phyloP scores from a whole-genome alignment of 2,329 filamentous ascomycete genomes.

The Ceratocystiopsis sp. region DNA sequence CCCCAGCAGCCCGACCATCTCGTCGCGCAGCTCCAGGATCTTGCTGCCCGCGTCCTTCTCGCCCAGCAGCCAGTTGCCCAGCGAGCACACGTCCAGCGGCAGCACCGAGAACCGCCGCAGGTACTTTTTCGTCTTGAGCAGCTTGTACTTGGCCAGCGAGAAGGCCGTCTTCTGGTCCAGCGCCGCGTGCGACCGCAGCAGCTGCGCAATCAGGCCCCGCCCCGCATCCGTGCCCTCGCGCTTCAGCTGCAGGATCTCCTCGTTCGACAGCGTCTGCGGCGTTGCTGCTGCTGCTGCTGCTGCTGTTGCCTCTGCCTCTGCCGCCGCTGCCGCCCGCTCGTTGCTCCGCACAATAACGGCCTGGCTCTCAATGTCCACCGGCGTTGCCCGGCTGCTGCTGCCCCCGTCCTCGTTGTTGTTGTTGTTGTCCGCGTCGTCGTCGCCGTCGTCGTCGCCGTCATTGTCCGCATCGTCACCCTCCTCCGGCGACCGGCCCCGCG shows the following conservation, averaged over 20 bases:
- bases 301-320: slow-evolving; percentile 22
- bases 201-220: slow-evolving; percentile 80
- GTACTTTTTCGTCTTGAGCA: slow-evolving; percentile 89
- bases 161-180: slow-evolving; percentile 91
- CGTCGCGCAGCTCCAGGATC: slow-evolving; percentile 74
- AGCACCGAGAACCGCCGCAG: slow-evolving; percentile 72
- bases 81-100: slow-evolving; percentile 60
- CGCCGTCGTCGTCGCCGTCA: not conserved
- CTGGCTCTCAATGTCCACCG: slow-evolving; percentile 28
- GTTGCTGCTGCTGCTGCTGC: slow-evolving; percentile 23
- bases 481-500: slow-evolving; percentile 15
- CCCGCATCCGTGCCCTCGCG: slow-evolving; percentile 62
- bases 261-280: slow-evolving; percentile 55
- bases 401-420: slow-evolving; percentile 19
- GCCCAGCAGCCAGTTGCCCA: slow-evolving; percentile 61
- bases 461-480: slow-evolving; percentile 21
- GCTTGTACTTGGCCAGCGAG: slow-evolving; percentile 86
- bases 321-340: slow-evolving; percentile 38
- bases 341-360: slow-evolving; percentile 37
- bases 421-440: not conserved
- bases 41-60: slow-evolving; percentile 59
- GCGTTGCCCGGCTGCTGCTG: slow-evolving; percentile 27
- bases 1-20: slow-evolving; percentile 62
- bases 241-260: slow-evolving; percentile 59
- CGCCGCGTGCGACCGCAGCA: slow-evolving; percentile 74